Percentiles rank a stretch among this genome's conserved stretches.
Evolutionary conservation across 2,329 filamentous ascomycete genomes (phyloP).

Genomic region (Aureobasidium mangrovei): DNA sequence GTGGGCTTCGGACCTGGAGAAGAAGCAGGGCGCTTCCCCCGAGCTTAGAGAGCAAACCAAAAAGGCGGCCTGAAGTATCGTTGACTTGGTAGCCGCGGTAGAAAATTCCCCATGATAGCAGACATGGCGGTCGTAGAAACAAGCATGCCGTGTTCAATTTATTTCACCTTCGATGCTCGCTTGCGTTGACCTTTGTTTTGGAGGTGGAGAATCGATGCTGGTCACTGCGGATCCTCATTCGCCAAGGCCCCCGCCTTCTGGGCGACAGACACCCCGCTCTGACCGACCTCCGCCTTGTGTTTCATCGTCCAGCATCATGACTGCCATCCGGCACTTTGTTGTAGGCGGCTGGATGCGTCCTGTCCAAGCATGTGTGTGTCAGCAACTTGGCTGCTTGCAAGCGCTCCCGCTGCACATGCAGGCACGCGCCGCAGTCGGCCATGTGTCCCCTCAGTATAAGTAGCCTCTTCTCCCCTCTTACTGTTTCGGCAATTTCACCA

Average conservation of each 20-base stretch:
- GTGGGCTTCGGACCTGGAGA: conserved; percentile 64
- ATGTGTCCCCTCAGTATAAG: background rate
- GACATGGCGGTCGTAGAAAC: background rate
- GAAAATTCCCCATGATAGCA: background rate
- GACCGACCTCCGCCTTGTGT: conserved; percentile 8
- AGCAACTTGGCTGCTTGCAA: background rate
- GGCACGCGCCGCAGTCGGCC: background rate
- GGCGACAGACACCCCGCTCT: background rate
- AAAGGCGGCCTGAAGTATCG: conserved; percentile 1
- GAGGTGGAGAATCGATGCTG: background rate
- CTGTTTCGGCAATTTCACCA: background rate
- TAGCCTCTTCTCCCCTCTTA: background rate
- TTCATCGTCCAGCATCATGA: background rate
- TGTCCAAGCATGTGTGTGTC: background rate
- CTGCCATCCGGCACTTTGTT: background rate
- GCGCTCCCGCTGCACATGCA: background rate
- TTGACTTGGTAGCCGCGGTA: background rate
- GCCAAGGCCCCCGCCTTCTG: conserved; percentile 2
- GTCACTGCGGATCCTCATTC: conserved; percentile 3
- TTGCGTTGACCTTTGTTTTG: background rate
- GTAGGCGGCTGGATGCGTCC: conserved; percentile 5
- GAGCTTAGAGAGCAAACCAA: conserved; percentile 26
- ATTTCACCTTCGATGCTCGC: background rate
- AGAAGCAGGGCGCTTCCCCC: conserved; percentile 23
- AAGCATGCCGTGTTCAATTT: background rate